Conservation (phyloP, 192 early-diverging fungal species). For the Radiomyces spectabilis region DNA sequence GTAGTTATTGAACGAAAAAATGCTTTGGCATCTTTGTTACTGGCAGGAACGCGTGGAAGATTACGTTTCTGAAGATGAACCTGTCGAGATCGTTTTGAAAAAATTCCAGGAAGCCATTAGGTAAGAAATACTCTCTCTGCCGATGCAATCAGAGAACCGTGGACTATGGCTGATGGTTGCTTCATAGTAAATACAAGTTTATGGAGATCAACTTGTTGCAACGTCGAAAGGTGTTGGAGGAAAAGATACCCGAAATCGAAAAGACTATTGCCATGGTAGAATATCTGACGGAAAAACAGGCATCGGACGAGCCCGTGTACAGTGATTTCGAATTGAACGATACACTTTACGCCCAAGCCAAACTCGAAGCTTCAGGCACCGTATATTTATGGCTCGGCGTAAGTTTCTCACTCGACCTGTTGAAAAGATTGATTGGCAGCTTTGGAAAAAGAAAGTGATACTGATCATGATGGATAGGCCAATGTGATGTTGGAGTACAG, state of each 20-base stretch:
- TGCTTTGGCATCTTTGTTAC: not conserved
- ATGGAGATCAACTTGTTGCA: conserved; percentile 92
- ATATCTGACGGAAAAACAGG: conserved; percentile 55
- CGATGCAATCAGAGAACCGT: not conserved
- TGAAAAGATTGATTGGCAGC: not conserved
- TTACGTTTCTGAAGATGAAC: conserved; percentile 65
- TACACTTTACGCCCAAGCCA: conserved; percentile 84
- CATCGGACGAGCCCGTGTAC: conserved; percentile 48
- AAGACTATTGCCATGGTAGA: conserved; percentile 86
- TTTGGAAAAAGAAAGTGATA: not conserved
- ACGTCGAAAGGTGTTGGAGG: conserved; percentile 73
- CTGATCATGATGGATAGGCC: conserved; percentile 42
- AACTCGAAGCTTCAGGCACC: conserved; percentile 63
- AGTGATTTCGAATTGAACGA: conserved; percentile 93
- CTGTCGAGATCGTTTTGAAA: conserved; percentile 75
- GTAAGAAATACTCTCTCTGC: conserved; percentile 31
- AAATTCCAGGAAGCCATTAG: conserved; percentile 91
- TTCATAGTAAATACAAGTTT: conserved; percentile 88
- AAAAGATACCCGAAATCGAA: conserved; percentile 94
- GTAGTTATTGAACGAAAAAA: not conserved
- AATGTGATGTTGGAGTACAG: conserved; percentile 98
- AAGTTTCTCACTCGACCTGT: conserved; percentile 15
- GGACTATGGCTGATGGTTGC: not conserved
- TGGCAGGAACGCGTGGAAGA: conserved; percentile 79
- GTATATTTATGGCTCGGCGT: conserved; percentile 96